A percentile compares a stretch with the other conserved stretches of the same genome.
These are phyloP conservation scores for Entonaema liquescens DNA, from an alignment of 495 filamentous ascomycete species.

Conservation along the genomic window DNA sequence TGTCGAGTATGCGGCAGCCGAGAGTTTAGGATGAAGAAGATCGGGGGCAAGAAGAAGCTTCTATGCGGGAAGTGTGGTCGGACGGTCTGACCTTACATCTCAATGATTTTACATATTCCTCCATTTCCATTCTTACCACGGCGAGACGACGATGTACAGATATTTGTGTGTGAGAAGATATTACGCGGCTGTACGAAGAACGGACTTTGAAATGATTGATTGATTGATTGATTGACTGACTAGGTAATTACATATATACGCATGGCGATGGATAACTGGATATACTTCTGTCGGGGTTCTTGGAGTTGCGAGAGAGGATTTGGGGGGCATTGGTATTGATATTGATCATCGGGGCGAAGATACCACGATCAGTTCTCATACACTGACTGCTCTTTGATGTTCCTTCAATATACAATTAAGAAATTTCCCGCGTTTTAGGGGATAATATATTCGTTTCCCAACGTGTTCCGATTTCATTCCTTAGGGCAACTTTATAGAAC, in stretches of 20 bases:
- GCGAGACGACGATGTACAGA: not conserved
- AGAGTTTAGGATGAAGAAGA: slow-evolving; percentile 49
- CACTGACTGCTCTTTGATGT: not conserved
- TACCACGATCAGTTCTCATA: not conserved
- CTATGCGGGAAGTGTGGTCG: slow-evolving; percentile 43
- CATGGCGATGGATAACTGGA: not conserved
- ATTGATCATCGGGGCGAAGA: not conserved
- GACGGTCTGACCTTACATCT: not conserved
- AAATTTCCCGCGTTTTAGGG: too few relatives aligned
- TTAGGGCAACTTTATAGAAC: too few relatives aligned
- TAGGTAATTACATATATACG: not conserved
- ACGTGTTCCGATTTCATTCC: too few relatives aligned
- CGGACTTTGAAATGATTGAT: not conserved
- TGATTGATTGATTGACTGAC: not conserved
- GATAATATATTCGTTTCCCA: too few relatives aligned
- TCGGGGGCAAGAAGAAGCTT: slow-evolving; percentile 44
- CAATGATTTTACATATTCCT: too few relatives aligned
- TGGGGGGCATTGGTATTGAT: not conserved
- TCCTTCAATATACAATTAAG: not conserved
- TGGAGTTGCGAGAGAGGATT: not conserved
- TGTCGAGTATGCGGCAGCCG: slow-evolving; percentile 47
- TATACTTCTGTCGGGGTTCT: not conserved
- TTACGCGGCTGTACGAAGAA: not conserved
- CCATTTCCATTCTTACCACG: not conserved
- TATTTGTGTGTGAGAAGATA: not conserved